Evolutionary conservation across 139 green algal genomes (phyloP), one percentile per base, ranked within the genome.

Genomic region (Picochlorum sp.): DNA sequence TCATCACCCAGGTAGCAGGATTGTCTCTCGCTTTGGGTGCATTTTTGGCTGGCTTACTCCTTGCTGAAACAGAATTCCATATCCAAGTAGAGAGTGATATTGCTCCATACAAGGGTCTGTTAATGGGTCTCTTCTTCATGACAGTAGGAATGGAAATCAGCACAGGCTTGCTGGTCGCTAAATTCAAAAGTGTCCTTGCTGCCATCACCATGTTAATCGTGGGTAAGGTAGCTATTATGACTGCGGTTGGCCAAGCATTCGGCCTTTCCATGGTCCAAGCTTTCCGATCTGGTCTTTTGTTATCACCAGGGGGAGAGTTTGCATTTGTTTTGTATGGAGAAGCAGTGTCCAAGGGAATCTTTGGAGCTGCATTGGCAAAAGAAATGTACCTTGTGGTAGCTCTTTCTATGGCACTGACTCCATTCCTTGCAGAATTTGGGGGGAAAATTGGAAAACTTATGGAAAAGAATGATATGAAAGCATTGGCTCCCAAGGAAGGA

Each of bases 111-210:
- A 92, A 96, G 78, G 94, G 94, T 30, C 81, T 99, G 62, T 87
- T 99, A 15, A 92, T 99, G 76, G 94, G 94, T 6, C 87, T 99
- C 34, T 99, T 99, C 82, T 99, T 99, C 85, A 98, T 98, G 92
- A 96, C 87, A 1, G 94, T 95, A 37, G 90, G 89, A 73, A 95
- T 95, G 89, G 80, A 90, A 64, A 92, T 96, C 65, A 72, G 74
- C 23, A 73, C 82, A 4, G 64, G 56, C 18, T 67, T 91, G 9
- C 74, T 96, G 15, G 69, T 90, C 4, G 65, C 69, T 16, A 77
- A 87, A 69, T 85, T 79, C 64, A 77, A 75, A 56, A 75, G 79
- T 30, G 85, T 99, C 26, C 32, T 96, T 20, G 73, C 58, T 8
- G 76, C 80, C 30, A 83, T 96, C 34, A 58, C 71, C 10, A 50